phyloP scores from a whole-genome alignment of 2,329 filamentous ascomycete genomes.

The Botrytis byssoidea region DNA sequence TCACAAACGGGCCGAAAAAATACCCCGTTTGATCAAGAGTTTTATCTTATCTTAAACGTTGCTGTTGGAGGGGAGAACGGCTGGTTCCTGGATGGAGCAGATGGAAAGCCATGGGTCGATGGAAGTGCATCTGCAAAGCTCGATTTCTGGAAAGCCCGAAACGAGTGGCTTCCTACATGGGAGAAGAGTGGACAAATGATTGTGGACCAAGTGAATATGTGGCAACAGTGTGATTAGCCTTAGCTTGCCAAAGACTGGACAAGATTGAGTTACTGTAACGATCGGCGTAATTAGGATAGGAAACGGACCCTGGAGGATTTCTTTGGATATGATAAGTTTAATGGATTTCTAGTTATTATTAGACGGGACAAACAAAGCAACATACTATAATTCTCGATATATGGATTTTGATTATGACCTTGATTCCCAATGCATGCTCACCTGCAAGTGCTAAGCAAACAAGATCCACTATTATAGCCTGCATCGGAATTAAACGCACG shows the following conservation, averaged over 20 bases:
- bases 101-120: constrained; percentile 79
- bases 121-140: constrained; percentile 61
- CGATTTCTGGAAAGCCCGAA: constrained; percentile 72
- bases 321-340: neutral
- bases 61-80: constrained; percentile 77
- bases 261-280: neutral
- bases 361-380: neutral
- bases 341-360: constrained; percentile 14
- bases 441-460: neutral
- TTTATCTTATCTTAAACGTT: constrained; percentile 74
- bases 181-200: constrained; percentile 60
- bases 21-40: constrained; percentile 73
- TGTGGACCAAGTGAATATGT: constrained; percentile 68
- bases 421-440: neutral
- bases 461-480: neutral
- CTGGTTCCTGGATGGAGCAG: constrained; percentile 74
- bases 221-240: constrained; percentile 63
- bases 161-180: constrained; percentile 71
- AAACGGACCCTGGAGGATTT: constrained; percentile 6
- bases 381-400: neutral
- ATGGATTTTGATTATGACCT: neutral
- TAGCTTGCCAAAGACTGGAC: neutral
- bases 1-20: constrained; percentile 56
- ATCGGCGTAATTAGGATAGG: constrained; percentile 1
- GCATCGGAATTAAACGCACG: constrained; percentile 7